These are phyloP conservation scores for Sphaerulina musiva DNA, from an alignment of 2,329 filamentous ascomycete genomes.

Conservation along the genomic window DNA sequence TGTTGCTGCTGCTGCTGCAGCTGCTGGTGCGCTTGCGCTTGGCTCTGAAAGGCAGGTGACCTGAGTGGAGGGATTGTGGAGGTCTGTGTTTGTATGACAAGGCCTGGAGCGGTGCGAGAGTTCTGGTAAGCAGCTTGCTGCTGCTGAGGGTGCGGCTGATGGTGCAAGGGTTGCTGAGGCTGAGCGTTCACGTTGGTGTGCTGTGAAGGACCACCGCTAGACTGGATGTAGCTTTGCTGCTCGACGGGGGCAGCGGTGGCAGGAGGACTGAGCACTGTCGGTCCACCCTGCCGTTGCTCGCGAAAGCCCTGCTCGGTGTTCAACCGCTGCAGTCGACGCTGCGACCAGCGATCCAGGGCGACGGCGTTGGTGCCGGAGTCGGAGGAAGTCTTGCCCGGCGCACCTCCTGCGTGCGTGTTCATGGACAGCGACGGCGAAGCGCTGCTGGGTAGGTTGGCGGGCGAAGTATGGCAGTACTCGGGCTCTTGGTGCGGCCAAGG, in stretches of 20 bases:
- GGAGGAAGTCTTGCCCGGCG: slow-evolving; percentile 31
- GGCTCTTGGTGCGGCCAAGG: slow-evolving; percentile 22
- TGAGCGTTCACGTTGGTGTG: slow-evolving; percentile 22
- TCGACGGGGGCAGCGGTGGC: slow-evolving; percentile 9
- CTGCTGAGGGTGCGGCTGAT: slow-evolving; percentile 27
- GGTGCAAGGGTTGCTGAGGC: slow-evolving; percentile 28
- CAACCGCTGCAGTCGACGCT: slow-evolving; percentile 35
- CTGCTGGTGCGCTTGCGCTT: slow-evolving; percentile 12
- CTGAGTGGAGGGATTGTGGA: slow-evolving; percentile 14
- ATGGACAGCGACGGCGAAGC: slow-evolving; percentile 23
- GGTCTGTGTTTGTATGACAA: slow-evolving; percentile 24
- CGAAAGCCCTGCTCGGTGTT: slow-evolving; percentile 37
- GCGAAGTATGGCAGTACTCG: slow-evolving; percentile 8
- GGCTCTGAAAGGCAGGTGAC: slow-evolving; percentile 10
- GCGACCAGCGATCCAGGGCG: slow-evolving; percentile 34
- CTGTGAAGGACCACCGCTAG: slow-evolving; percentile 2
- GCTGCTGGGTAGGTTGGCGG: slow-evolving; percentile 3
- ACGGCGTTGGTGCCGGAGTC: slow-evolving; percentile 27
- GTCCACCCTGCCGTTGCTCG: slow-evolving; percentile 33
- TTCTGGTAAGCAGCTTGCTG: slow-evolving; percentile 24
- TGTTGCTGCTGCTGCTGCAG: slow-evolving; percentile 2
- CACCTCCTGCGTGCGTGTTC: slow-evolving; percentile 24
- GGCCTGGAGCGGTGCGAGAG: slow-evolving; percentile 19
- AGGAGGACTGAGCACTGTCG: slow-evolving; percentile 22
- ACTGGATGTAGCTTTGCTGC: not conserved